These are phyloP conservation scores for Colletotrichum scovillei DNA, from an alignment of 2,329 filamentous ascomycete species.

Conservation along the genomic window DNA sequence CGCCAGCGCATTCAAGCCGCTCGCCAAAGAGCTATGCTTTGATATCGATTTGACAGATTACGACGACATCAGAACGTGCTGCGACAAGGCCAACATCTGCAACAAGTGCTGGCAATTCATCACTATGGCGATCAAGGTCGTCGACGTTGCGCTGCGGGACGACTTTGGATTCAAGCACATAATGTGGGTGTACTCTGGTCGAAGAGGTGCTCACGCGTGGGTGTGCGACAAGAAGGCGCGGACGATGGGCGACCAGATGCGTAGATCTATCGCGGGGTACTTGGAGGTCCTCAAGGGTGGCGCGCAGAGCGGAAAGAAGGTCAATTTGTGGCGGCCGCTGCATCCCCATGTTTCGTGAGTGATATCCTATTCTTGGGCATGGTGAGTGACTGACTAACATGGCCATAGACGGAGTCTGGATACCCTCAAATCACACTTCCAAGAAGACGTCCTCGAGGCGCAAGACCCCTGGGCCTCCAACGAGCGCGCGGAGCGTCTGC, in stretches of 20 bases:
- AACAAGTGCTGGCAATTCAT: slow-evolving; percentile 96
- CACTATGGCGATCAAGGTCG: slow-evolving; percentile 95
- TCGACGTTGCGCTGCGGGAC: slow-evolving; percentile 87
- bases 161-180: slow-evolving; percentile 98
- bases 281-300: slow-evolving; percentile 91
- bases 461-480: slow-evolving; percentile 86
- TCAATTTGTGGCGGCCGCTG: slow-evolving; percentile 84
- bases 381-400: no score
- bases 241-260: slow-evolving; percentile 84
- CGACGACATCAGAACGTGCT: slow-evolving; percentile 96
- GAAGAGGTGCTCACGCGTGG: slow-evolving; percentile 97
- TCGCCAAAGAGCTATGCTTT: slow-evolving; percentile 95
- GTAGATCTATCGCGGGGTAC: slow-evolving; percentile 88
- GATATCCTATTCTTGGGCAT: no score
- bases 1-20: slow-evolving; percentile 82
- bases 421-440: slow-evolving; percentile 86
- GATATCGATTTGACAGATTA: slow-evolving; percentile 99
- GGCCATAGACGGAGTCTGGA: slow-evolving; percentile 79
- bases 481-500: slow-evolving; percentile 80
- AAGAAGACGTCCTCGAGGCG: slow-evolving; percentile 80
- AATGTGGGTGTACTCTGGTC: slow-evolving; percentile 97
- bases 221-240: slow-evolving; percentile 92
- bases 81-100: slow-evolving; percentile 93
- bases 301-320: slow-evolving; percentile 85
- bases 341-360: slow-evolving; percentile 86